phyloP scores from a whole-genome alignment of 2,329 filamentous ascomycete species.

The Cercospora janseana region DNA sequence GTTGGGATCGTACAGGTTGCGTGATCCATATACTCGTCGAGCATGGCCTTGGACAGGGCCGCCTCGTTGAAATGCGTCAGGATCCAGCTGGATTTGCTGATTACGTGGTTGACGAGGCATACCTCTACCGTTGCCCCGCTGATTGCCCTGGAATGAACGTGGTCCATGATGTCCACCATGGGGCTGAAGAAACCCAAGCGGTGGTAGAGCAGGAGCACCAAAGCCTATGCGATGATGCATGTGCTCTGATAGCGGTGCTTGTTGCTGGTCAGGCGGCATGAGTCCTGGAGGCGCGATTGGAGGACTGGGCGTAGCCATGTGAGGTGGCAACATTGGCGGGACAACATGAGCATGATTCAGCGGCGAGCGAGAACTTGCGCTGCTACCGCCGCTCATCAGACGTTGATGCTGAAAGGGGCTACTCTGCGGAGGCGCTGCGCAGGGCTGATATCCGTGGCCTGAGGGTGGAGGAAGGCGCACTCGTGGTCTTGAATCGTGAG shows the following conservation, averaged over 20 bases:
- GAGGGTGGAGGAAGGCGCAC: conserved; percentile 17
- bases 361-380: conserved; percentile 15
- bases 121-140: conserved; percentile 15
- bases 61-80: conserved; percentile 35
- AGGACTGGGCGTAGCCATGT: conserved; percentile 5
- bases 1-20: conserved; percentile 34
- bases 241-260: conserved; percentile 11
- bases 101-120: conserved; percentile 23
- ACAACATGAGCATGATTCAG: conserved; percentile 14
- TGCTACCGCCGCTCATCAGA: conserved; percentile 12
- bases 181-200: conserved; percentile 9
- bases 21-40: conserved; percentile 20
- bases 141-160: conserved; percentile 4
- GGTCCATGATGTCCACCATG: conserved; percentile 5
- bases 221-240: neutral
- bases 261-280: conserved; percentile 15
- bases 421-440: neutral
- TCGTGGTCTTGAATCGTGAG: conserved; percentile 10
- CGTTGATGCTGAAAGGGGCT: conserved; percentile 9
- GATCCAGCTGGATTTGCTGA: conserved; percentile 32
- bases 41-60: conserved; percentile 23
- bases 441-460: conserved; percentile 10
- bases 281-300: conserved; percentile 12
- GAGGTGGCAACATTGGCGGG: conserved; percentile 1
- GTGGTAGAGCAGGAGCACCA: conserved; percentile 3